Conservation (phyloP, 495 filamentous ascomycete species). For the Jackrogersella multiformis region DNA sequence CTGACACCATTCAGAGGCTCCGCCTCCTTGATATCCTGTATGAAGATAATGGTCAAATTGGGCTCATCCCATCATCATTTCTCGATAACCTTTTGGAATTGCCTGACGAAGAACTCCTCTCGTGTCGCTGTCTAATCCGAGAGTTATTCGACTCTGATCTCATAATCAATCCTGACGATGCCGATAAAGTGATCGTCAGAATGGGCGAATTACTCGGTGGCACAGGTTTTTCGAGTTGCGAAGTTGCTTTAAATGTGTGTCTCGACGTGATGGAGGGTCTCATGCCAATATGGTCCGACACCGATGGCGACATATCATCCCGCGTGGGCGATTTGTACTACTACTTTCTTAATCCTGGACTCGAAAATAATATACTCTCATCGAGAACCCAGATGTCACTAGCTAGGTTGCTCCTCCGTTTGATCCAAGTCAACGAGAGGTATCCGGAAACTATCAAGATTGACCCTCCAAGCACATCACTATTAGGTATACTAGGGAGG, state of each 20-base stretch:
- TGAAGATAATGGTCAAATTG: constrained; percentile 48
- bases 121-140: constrained; percentile 60
- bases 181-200: constrained; percentile 55
- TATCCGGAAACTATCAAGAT: constrained; percentile 66
- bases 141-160: constrained; percentile 60
- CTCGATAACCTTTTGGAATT: constrained; percentile 68
- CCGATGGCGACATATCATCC: constrained; percentile 63
- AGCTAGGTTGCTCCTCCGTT: constrained; percentile 69
- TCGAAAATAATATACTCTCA: constrained; percentile 72
- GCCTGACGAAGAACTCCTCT: constrained; percentile 67
- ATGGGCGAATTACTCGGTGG: constrained; percentile 67
- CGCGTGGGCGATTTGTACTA: constrained; percentile 78
- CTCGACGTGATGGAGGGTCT: constrained; percentile 76
- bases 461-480: constrained; percentile 74
- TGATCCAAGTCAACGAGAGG: constrained; percentile 70
- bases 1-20: constrained; percentile 52
- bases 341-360: constrained; percentile 73
- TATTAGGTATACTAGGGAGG: constrained; percentile 74
- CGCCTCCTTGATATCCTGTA: constrained; percentile 52
- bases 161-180: constrained; percentile 51
- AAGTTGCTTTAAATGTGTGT: constrained; percentile 74
- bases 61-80: constrained; percentile 53
- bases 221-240: constrained; percentile 76
- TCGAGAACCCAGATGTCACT: constrained; percentile 71
- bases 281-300: constrained; percentile 68